Conservation (phyloP, 75 land plant species). For the Larix kaempferi region DNA sequence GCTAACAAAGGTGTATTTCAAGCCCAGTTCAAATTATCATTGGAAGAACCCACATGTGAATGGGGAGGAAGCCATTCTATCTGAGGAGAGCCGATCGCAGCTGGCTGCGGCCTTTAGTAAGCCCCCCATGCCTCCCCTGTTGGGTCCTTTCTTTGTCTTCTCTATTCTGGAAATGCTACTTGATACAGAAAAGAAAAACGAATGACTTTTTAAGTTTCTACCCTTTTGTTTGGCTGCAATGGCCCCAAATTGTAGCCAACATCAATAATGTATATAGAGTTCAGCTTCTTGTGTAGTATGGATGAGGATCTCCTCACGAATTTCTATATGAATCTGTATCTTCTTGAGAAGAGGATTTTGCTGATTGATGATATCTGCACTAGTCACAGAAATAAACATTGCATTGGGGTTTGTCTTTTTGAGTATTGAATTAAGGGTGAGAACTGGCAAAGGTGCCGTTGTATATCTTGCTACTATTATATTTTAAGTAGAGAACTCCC, state of each 20-base stretch:
- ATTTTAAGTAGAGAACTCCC: too few relatives aligned
- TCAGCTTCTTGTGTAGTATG: background rate
- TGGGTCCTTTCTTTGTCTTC: slow-evolving; percentile 7
- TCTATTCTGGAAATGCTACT: slow-evolving; percentile 1
- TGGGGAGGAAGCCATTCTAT: background rate
- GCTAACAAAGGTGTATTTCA: too few relatives aligned
- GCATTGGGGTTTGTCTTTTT: background rate
- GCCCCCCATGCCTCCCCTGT: too few relatives aligned
- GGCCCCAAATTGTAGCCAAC: background rate
- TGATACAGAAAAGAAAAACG: background rate
- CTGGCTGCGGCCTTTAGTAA: background rate
- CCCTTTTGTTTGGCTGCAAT: background rate
- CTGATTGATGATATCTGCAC: background rate
- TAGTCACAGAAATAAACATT: background rate
- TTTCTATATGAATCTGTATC: background rate
- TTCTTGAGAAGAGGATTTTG: background rate
- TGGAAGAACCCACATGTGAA: background rate
- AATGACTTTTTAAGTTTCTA: slow-evolving; percentile 7
- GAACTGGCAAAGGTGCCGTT: too few relatives aligned
- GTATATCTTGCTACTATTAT: too few relatives aligned
- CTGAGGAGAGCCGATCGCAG: background rate
- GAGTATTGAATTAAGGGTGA: too few relatives aligned
- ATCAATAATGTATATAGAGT: too few relatives aligned
- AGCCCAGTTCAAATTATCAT: background rate
- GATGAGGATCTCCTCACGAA: background rate